Base-by-base conservation (phyloP, 75 land plant species). In the Picea sitchensis region DNA sequence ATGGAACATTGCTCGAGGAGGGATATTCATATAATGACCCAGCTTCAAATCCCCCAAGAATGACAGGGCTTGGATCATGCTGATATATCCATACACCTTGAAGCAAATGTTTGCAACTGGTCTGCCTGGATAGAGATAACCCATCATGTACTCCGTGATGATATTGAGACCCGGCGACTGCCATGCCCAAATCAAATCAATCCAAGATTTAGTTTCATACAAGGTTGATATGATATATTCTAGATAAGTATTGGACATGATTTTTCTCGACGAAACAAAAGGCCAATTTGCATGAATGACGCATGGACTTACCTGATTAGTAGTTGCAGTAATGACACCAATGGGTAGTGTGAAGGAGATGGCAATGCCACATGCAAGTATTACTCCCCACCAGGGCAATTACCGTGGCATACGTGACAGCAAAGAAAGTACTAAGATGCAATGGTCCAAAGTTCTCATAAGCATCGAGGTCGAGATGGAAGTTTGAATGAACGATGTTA, bases 21-120 rank as follows among this genome's bases (percentile, higher is more conserved):
- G 88, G 68, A 87, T 87, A 74, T 85, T 85, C 86, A 85, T 82
- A 72, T 85, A 85, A 59, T 85, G 86, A 0, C 86, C 86, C 13
- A 85, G 79, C 73, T 87, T 87, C 54, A 87, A 85, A 60, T 87
- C 88, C 15, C 26, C 30, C 14, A 85, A 54, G 59, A 87, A 85
- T n/a, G 80, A 58, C 30, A 84, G 60, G n/a, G 88, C 87, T 59
- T 87, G 87, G 60, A 23, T 20, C 77, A 81, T 81, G 67, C 83
- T 85, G 59, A 81, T 78, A 59, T 85, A 84, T 26, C 88, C 88
- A 20, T 85, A 85, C 51, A 78, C 65, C 61, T 82, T 85, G 80
- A 85, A 85, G 58, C 60, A 65, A 11, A 85, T 85, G 69, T 82
- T 85, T 21, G 86, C 86, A 30, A 85, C 47, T 18, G 86, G 86